Percentiles rank a stretch among this genome's conserved stretches.
Conservation (phyloP, 1,139 yeast species). For the Kurtzmaniella quercitrusa region DNA sequence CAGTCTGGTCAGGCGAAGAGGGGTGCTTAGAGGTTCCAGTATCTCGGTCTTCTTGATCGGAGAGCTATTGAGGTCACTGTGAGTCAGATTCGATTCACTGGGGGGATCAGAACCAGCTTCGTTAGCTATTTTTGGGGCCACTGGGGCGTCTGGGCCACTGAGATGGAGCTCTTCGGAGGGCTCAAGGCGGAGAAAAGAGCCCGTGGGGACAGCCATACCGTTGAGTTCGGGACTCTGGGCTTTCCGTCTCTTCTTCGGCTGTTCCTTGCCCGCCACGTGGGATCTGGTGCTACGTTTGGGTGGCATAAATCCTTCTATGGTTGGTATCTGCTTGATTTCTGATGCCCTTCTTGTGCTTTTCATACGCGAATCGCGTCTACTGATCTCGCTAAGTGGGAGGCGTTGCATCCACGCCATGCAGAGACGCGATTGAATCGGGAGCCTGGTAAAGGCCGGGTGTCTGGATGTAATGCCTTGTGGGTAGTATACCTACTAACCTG, state of each 20-base stretch:
- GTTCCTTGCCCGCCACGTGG: background rate
- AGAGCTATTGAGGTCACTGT: conserved; percentile 1
- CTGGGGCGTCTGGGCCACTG: too few species aligned
- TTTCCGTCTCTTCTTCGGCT: background rate
- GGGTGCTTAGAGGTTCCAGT: background rate
- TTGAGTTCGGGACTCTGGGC: background rate
- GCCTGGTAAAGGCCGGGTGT: too few species aligned
- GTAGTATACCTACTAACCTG: too few species aligned
- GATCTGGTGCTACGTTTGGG: background rate
- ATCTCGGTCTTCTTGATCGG: background rate
- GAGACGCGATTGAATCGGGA: background rate
- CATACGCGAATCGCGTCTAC: background rate
- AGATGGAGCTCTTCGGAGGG: background rate
- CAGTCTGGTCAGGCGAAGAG: background rate
- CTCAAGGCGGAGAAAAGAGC: background rate
- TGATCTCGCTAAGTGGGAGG: background rate
- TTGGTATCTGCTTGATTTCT: background rate
- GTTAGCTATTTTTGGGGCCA: background rate
- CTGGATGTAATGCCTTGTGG: too few species aligned
- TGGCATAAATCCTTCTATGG: background rate
- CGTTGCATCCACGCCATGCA: background rate
- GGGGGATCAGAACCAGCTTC: background rate
- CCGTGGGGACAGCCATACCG: background rate
- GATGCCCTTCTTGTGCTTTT: background rate
- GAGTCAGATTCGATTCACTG: background rate